A percentile compares a stretch with the other conserved stretches of the same genome.
These are phyloP conservation scores for Ascochyta lentis DNA, from an alignment of 2,329 filamentous ascomycete genomes.

Conservation along the genomic window DNA sequence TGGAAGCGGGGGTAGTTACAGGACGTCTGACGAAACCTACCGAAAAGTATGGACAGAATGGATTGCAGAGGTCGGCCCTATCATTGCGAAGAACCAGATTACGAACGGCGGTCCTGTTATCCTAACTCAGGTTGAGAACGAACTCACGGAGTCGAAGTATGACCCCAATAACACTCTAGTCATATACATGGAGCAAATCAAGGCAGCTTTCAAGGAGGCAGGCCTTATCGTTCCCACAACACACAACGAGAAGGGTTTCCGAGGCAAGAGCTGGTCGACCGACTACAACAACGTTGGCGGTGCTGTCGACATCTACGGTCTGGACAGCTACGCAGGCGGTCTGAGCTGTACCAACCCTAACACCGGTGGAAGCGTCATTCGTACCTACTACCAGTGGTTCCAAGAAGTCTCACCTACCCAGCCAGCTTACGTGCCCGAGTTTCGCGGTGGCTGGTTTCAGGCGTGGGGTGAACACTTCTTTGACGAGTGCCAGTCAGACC, in stretches of 20 bases:
- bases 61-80: slow-evolving; percentile 54
- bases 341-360: slow-evolving; percentile 59
- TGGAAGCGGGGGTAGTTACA: slow-evolving; percentile 53
- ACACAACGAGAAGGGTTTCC: slow-evolving; percentile 60
- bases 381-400: slow-evolving; percentile 65
- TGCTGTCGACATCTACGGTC: slow-evolving; percentile 58
- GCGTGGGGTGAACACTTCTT: slow-evolving; percentile 62
- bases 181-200: slow-evolving; percentile 60
- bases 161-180: slow-evolving; percentile 55
- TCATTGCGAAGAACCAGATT: slow-evolving; percentile 59
- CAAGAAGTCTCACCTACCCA: slow-evolving; percentile 62
- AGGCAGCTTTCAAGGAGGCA: slow-evolving; percentile 54
- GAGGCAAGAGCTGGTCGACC: slow-evolving; percentile 59
- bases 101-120: slow-evolving; percentile 61
- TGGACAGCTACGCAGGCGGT: slow-evolving; percentile 57
- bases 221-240: slow-evolving; percentile 59
- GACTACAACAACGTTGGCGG: slow-evolving; percentile 65
- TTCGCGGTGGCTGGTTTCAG: slow-evolving; percentile 62
- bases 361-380: slow-evolving; percentile 58
- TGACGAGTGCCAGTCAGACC: slow-evolving; percentile 57
- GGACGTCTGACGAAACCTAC: slow-evolving; percentile 56
- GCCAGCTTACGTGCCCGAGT: slow-evolving; percentile 61
- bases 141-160: slow-evolving; percentile 56
- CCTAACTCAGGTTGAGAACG: slow-evolving; percentile 62
- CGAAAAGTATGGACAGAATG: slow-evolving; percentile 57